phyloP scores from a whole-genome alignment of 179 eudicot genomes.

The Silene vulgaris region DNA sequence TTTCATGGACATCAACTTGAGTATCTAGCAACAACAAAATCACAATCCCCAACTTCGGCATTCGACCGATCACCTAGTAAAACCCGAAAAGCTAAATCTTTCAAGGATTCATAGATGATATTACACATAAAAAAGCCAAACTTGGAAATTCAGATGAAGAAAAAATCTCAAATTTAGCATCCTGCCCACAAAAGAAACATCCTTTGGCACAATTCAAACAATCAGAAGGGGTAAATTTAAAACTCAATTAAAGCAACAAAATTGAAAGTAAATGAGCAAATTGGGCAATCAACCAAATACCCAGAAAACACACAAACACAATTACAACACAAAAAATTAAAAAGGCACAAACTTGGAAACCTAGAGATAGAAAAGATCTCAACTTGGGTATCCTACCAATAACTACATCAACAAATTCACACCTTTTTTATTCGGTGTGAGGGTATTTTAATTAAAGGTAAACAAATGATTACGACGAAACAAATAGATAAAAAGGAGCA shows the following conservation, averaged over 20 bases:
- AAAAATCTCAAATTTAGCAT: neutral
- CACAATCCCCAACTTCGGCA: too few relatives aligned
- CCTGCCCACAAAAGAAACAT: neutral
- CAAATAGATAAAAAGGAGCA: neutral
- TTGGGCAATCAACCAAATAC: neutral
- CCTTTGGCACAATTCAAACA: neutral
- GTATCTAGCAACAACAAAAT: too few relatives aligned
- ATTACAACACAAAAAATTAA: neutral
- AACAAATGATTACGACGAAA: neutral
- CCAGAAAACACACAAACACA: neutral
- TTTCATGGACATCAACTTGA: too few relatives aligned
- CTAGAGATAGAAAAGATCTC: neutral
- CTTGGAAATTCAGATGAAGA: neutral
- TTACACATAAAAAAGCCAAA: neutral
- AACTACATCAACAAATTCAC: too few relatives aligned
- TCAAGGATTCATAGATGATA: neutral
- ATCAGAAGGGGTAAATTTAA: neutral
- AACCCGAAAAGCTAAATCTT: neutral
- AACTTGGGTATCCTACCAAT: neutral
- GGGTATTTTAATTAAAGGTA: too few relatives aligned
- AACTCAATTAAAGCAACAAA: neutral
- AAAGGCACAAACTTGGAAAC: neutral
- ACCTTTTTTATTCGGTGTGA: too few relatives aligned
- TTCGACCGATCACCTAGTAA: neutral
- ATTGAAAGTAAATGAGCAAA: neutral